Base-by-base conservation (phyloP, 768 basidiomycete genomes). In the Piloderma croceum region DNA sequence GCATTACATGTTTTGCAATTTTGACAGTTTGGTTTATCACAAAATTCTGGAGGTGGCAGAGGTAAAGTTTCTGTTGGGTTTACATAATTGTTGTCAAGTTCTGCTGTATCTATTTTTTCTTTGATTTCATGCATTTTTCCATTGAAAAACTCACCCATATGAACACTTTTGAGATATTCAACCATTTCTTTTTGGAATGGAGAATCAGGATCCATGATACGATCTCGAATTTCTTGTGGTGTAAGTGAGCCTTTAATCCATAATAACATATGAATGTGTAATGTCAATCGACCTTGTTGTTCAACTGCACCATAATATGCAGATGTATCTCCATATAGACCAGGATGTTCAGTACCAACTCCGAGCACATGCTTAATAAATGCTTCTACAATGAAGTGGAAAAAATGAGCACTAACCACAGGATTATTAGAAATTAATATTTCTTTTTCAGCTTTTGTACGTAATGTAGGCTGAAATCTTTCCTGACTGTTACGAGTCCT, bases 231-330 rank as follows among this genome's bases (percentile, higher is more conserved):
- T n/a, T n/a, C n/a, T 24, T 52, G 45, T 11, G 48, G 48, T 2
- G 51, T 38, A 10, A 44, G 4, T 3, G 36, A 31, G 2, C 42
- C 42, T 3, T 15, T 3, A 2, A 64, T 42, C 60, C 60, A 62
- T 2, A 63, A 5, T 0, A 64, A 37, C 33, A 61, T 13, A 37
- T 62, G 62, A 0, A 60, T 24, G 41, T 62, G 60, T 6, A 63
- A 37, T 0, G 64, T 64, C 0, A 64, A 39, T 10, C 60, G 36
- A 1, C 67, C 67, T 44, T 69, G 68, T 23, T 62, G 57, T 39
- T 70, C 66, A 1, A 68, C 64, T 1, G 63, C 67, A 3, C 68
- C 65, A 47, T 66, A 68, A 36, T 67, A 65, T 0, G 51, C 60
- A 13, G 34, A 29, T 3, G 59, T 58, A 0, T 54, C 34, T 6